These are phyloP conservation scores for Apiospora phragmitis DNA, from an alignment of 2,329 filamentous ascomycete species.

Conservation along the genomic window DNA sequence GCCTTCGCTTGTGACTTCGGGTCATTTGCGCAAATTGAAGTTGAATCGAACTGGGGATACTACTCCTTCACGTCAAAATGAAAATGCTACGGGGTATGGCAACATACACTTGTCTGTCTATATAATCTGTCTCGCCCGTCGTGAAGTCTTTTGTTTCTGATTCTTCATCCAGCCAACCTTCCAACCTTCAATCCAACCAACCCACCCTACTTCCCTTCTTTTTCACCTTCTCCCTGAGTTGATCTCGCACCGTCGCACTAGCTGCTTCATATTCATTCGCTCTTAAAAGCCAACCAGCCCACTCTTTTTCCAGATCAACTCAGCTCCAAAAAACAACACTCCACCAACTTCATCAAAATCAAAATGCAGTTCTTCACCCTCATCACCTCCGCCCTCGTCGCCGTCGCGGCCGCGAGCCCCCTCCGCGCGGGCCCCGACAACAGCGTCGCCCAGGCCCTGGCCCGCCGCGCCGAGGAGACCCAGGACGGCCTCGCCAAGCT, in stretches of 20 bases:
- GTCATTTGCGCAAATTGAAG: not conserved
- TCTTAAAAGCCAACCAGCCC: not conserved
- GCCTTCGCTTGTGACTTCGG: not conserved
- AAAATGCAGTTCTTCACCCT: slow-evolving; percentile 1
- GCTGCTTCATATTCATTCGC: not conserved
- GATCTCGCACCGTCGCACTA: not conserved
- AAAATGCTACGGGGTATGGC: not conserved
- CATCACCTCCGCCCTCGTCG: slow-evolving; percentile 5
- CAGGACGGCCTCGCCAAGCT: not conserved
- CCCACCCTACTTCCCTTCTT: not conserved
- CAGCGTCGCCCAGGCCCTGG: not conserved
- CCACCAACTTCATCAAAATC: not conserved
- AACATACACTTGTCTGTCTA: not conserved
- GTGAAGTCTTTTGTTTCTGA: not conserved
- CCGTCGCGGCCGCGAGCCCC: not conserved
- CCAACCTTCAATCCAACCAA: not conserved
- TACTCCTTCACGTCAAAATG: not conserved
- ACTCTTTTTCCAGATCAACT: not conserved
- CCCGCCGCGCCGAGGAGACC: slow-evolving; percentile 1
- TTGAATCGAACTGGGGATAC: not conserved
- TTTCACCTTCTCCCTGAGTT: not conserved
- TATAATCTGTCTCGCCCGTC: not conserved
- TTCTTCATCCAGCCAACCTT: not conserved
- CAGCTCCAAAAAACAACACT: not conserved
- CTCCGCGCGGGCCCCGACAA: not conserved